Evolutionary conservation across 768 basidiomycete species (phyloP).

Genomic region (Mycena vulgaris): DNA sequence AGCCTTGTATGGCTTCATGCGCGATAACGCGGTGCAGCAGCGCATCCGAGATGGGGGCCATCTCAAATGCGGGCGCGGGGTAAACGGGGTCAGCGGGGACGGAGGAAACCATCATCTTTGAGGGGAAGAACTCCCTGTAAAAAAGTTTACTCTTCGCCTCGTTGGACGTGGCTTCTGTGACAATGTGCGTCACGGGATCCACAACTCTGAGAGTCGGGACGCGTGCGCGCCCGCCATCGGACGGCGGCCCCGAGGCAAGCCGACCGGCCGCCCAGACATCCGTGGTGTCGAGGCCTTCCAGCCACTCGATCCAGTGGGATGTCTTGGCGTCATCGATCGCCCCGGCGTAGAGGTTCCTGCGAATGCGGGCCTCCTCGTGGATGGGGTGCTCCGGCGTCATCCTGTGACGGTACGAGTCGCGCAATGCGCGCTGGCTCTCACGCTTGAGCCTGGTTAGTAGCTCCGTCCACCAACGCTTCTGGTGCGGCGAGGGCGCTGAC

Average conservation of each 20-base stretch:
- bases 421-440: not conserved
- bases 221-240: too few relatives aligned
- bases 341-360: too few relatives aligned
- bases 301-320: too few relatives aligned
- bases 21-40: slow-evolving; percentile 46
- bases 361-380: too few relatives aligned
- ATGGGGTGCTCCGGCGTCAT: not conserved
- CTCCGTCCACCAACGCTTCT: not conserved
- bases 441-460: not conserved
- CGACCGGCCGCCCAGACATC: too few relatives aligned
- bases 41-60: slow-evolving; percentile 40
- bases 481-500: not conserved
- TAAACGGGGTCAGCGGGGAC: slow-evolving; percentile 41
- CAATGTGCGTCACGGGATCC: too few relatives aligned
- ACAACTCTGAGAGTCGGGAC: too few relatives aligned
- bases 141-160: slow-evolving; percentile 44
- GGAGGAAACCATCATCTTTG: slow-evolving; percentile 1
- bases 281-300: too few relatives aligned
- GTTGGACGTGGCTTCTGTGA: slow-evolving; percentile 34
- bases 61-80: slow-evolving; percentile 42
- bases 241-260: too few relatives aligned
- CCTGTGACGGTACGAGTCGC: not conserved
- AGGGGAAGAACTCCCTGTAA: slow-evolving; percentile 48
- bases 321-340: too few relatives aligned
- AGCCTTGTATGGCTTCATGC: slow-evolving; percentile 54